Evolutionary conservation across 2,329 filamentous ascomycete species (phyloP).

Genomic region (Dactylonectria estremocensis): DNA sequence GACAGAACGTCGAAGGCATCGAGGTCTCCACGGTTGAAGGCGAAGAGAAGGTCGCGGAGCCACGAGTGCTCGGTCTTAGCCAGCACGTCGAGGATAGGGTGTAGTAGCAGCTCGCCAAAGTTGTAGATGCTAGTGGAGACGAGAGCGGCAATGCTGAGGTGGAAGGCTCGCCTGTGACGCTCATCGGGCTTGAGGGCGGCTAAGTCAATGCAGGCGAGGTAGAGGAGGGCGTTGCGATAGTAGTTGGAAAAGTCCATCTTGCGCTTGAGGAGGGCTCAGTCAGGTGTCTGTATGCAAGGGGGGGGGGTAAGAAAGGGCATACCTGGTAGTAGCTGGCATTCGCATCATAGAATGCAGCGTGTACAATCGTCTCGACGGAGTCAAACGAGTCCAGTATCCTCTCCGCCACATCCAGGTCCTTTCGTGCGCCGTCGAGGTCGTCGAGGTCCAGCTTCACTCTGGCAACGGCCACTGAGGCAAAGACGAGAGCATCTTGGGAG

Average conservation of each 20-base stretch:
- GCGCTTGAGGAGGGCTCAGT: slow-evolving; percentile 54
- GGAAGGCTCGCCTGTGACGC: slow-evolving; percentile 87
- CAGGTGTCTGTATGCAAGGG: not conserved
- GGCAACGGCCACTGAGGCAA: slow-evolving; percentile 91
- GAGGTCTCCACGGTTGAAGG: slow-evolving; percentile 96
- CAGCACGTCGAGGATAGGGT: slow-evolving; percentile 93
- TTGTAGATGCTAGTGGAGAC: slow-evolving; percentile 98
- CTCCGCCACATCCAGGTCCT: slow-evolving; percentile 90
- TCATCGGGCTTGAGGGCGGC: slow-evolving; percentile 81
- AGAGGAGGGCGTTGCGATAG: slow-evolving; percentile 97
- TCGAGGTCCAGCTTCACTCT: slow-evolving; percentile 86
- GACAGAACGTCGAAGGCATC: slow-evolving; percentile 87
- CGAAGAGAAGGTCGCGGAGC: slow-evolving; percentile 96
- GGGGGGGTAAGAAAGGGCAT: slow-evolving; percentile 24
- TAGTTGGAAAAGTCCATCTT: slow-evolving; percentile 96
- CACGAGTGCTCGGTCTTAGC: slow-evolving; percentile 79
- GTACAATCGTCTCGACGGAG: slow-evolving; percentile 94
- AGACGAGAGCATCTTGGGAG: slow-evolving; percentile 96
- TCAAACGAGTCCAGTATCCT: slow-evolving; percentile 92
- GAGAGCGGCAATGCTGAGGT: slow-evolving; percentile 91
- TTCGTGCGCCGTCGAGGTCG: slow-evolving; percentile 86
- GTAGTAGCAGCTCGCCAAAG: slow-evolving; percentile 97
- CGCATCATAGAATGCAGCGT: slow-evolving; percentile 95
- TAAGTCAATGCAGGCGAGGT: slow-evolving; percentile 95
- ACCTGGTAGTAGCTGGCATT: slow-evolving; percentile 95